phyloP scores from a whole-genome alignment of 2,329 filamentous ascomycete genomes.

The Phialophora expanda region DNA sequence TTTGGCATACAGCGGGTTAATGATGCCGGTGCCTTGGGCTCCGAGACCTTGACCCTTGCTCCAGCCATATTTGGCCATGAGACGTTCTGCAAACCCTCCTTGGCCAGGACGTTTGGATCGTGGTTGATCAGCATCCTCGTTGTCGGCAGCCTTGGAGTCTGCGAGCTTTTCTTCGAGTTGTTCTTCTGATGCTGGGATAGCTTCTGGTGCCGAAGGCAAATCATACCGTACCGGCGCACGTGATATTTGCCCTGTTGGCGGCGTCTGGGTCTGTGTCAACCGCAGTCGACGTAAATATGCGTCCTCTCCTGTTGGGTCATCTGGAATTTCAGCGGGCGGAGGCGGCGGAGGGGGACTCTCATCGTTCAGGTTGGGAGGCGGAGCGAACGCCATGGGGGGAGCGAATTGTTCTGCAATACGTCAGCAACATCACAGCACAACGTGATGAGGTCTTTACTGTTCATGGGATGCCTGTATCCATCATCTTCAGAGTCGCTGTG shows the following conservation, averaged over 20 bases:
- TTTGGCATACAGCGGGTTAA: slow-evolving; percentile 80
- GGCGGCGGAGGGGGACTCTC: slow-evolving; percentile 40
- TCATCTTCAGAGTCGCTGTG: slow-evolving; percentile 57
- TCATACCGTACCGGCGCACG: slow-evolving; percentile 78
- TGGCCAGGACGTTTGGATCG: slow-evolving; percentile 76
- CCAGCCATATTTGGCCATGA: slow-evolving; percentile 96
- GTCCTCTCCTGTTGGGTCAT: slow-evolving; percentile 71
- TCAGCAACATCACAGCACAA: slow-evolving; percentile 12
- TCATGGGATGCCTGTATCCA: slow-evolving; percentile 52
- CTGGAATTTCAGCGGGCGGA: slow-evolving; percentile 55
- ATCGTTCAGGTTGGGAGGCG: slow-evolving; percentile 50
- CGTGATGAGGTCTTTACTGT: slow-evolving; percentile 48
- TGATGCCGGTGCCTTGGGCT: slow-evolving; percentile 79
- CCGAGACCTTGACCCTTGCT: slow-evolving; percentile 85
- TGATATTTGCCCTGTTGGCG: slow-evolving; percentile 64
- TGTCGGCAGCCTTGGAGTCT: slow-evolving; percentile 36
- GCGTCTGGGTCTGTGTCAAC: slow-evolving; percentile 54
- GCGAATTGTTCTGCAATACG: slow-evolving; percentile 53
- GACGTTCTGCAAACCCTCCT: slow-evolving; percentile 80
- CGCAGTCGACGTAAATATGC: slow-evolving; percentile 68
- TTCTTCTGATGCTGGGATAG: slow-evolving; percentile 59
- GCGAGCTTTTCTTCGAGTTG: slow-evolving; percentile 56
- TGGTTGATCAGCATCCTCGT: slow-evolving; percentile 46
- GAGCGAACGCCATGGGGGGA: slow-evolving; percentile 57
- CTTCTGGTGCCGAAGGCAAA: slow-evolving; percentile 57